Conservation (phyloP, 768 basidiomycete genomes). For the Sarcomyxa edulis region DNA sequence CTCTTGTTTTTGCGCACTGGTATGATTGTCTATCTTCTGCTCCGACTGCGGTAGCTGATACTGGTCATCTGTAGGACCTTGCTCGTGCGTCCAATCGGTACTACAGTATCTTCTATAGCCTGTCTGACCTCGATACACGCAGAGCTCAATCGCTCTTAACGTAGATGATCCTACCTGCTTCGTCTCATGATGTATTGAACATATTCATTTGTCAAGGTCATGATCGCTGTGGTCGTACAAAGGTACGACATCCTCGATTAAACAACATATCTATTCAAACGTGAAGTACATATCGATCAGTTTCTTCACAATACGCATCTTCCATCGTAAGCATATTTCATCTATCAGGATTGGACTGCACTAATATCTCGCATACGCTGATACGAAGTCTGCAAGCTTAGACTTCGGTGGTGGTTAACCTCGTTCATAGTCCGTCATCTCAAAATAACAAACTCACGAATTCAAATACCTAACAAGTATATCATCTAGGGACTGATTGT, state of each 20-base stretch:
- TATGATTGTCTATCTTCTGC: conserved; percentile 10
- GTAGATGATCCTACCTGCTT: too few species aligned
- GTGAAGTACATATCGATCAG: background rate
- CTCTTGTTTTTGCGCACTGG: conserved; percentile 30
- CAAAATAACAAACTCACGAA: background rate
- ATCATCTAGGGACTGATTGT: background rate
- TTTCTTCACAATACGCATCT: conserved; percentile 10
- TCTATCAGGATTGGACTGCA: too few species aligned
- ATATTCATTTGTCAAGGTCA: too few species aligned
- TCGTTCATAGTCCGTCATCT: conserved; percentile 2
- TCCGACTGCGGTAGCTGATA: background rate
- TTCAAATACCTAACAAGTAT: background rate
- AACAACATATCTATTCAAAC: too few species aligned
- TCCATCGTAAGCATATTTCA: conserved; percentile 1
- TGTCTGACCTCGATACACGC: too few species aligned
- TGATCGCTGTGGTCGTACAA: conserved; percentile 17
- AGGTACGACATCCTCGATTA: conserved; percentile 9
- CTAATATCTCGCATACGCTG: too few species aligned
- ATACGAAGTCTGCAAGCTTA: conserved; percentile 1
- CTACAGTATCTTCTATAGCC: too few species aligned
- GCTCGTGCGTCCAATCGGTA: conserved; percentile 19
- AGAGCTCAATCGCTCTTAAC: too few species aligned
- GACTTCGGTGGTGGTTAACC: conserved; percentile 4
- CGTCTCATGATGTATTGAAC: too few species aligned
- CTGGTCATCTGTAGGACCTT: conserved; percentile 25